Base-by-base conservation (phyloP, 2,329 filamentous ascomycete genomes). In the Fusarium brachygibbosum region DNA sequence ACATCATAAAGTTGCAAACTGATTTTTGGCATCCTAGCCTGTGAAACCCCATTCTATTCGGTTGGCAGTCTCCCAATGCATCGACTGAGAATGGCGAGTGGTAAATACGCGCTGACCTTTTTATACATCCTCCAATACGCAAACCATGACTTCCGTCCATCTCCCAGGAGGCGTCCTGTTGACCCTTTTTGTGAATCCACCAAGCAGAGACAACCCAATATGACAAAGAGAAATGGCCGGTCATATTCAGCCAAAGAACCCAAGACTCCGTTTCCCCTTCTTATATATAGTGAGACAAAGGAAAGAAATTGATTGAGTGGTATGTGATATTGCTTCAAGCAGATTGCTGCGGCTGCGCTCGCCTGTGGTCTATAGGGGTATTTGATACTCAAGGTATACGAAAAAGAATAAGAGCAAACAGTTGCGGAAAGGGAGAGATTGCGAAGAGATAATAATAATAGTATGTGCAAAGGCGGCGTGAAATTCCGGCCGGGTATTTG, bases 341-440 rank as follows among this genome's bases (percentile, higher is more conserved):
- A 74, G 57, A 67, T 73, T 62, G 68, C 63, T 62, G 66, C 63
- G 63, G 70, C 67, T 70, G 70, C 70, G 74, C 69, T 74, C 71
- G 75, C 75, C 73, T 75, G 76, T 74, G 75, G 74, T 79, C 78
- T 79, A 79, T 79, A 76, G 64, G 72, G 78, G 77, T 80, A 79
- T 79, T 79, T 76, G 71, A 75, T 78, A 76, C 74, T 74, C 72
- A 56, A 70, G 60, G 69, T 69, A 75, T 74, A 38, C 48, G 59
- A 64, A 61, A 70, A 74, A 68, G 54, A 74, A 69, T 48, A 72
- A 71, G 58, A 72, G 61, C 62, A 69, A 66, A 71, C 56, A 21
- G 28, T 61, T 65, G 56, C 51, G 46, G 50, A 63, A 66, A 70
- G 53, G 37, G 68, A 70, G 55, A 49, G 62, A 68, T 53, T 59